Base-by-base conservation (phyloP, 306 rosid genomes). In the Pterocarpus santalinus region DNA sequence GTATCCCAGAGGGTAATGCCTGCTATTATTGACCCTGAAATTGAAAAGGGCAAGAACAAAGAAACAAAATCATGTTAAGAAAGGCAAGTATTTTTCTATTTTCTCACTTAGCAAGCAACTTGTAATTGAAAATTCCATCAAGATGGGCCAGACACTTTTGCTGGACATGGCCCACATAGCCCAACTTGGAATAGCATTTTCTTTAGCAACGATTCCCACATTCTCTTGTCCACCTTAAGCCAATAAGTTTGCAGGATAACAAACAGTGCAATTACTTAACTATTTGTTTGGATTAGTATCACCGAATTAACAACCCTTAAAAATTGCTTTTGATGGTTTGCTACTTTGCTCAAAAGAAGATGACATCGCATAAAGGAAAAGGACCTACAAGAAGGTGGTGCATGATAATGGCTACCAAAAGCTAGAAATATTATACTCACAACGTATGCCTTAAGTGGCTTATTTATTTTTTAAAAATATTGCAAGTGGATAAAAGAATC, bases 101-200 rank as follows among this genome's bases (percentile, higher is more conserved):
- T 83, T 65, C 87, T 76, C 83, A 66, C 62, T 49, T 10, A 16
- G 52, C 68, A 85, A 80, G 87, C 87, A 80, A 83, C 84, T 85
- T 85, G 78, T 10, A 53, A 22, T 14, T 55, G 58, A 34, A 5
- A 80, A 80, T 14, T 72, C 68, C 47, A 80, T 43, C 4, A 52
- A 66, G 39, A 80, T 83, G 87, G 90, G 83, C 81, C 85, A 52
- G 3, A 5, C 0, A 6, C 9, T 52, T 86, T 76, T 76, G 58
- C 6, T 62, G 33, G 49, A 11, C 4, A 67, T 51, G 87, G 52
- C 84, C 87, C 81, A 73, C 85, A 38, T 22, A 80, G 73, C 69
- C 44, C 73, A 80, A 77, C 72, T 51, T 60, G 34, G 69, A 67
- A 13, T 39, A 41, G n/a, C 64, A 56, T 66, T 83, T 67, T 67